A percentile compares a stretch with the other conserved stretches of the same genome.
Evolutionary conservation across 2,329 filamentous ascomycete species (phyloP).

Genomic region (Metarhizium humberi): DNA sequence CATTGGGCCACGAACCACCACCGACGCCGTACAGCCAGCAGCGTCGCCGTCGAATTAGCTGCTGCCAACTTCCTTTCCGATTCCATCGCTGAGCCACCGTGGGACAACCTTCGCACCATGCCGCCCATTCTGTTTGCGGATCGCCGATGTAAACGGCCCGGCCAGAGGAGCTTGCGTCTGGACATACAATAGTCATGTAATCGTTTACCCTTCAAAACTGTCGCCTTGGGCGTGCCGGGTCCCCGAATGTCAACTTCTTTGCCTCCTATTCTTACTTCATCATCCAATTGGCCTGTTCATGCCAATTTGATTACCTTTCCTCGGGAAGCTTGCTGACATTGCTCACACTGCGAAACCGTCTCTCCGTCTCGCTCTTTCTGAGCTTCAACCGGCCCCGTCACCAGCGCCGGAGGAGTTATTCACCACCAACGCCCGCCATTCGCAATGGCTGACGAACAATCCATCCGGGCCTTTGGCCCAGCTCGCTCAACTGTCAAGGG

Average conservation of each 20-base stretch:
- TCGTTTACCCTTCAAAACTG: not conserved
- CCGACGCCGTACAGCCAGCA: not conserved
- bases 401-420: not conserved
- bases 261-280: not conserved
- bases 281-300: not conserved
- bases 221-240: not conserved
- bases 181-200: not conserved
- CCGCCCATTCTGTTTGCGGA: not conserved
- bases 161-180: not conserved
- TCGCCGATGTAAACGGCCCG: not conserved
- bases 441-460: conserved; percentile 35
- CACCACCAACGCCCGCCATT: not conserved
- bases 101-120: conserved; percentile 2
- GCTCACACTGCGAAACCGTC: not conserved
- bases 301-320: not conserved
- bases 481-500: conserved; percentile 57
- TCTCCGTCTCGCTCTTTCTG: not conserved
- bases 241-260: not conserved
- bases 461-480: conserved; percentile 54
- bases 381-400: not conserved
- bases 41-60: not conserved
- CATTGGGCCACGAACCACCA: not conserved
- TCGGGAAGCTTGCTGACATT: not conserved
- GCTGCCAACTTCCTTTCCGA: not conserved
- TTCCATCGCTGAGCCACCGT: not conserved